Percentiles rank a stretch among this genome's conserved stretches.
Evolutionary conservation across 75 land plant genomes (phyloP).

Genomic region (Azolla pinnata): DNA sequence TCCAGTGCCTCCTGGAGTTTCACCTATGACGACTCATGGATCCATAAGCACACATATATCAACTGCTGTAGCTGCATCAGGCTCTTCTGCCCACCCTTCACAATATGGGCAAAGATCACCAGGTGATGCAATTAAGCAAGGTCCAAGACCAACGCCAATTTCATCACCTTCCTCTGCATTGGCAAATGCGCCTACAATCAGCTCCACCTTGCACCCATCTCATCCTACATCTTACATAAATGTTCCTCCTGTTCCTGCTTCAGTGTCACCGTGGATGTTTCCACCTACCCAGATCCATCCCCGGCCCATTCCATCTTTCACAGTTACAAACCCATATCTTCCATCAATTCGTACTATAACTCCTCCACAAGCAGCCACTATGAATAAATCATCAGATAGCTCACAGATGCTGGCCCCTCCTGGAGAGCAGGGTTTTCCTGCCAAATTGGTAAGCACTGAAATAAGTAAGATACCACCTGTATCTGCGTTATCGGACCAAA

Average conservation of each 20-base stretch:
- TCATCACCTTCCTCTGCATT: constrained; percentile 1
- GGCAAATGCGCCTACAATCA: constrained; percentile 9
- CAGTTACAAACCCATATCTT: constrained; percentile 8
- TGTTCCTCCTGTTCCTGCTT: constrained; percentile 9
- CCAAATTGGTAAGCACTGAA: background rate
- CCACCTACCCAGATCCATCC: constrained; percentile 11
- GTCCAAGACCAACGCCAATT: constrained; percentile 3
- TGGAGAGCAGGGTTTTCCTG: constrained; percentile 5
- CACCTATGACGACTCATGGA: constrained; percentile 7
- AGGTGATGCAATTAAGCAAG: background rate
- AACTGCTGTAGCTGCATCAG: constrained; percentile 2
- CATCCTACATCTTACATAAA: constrained; percentile 5
- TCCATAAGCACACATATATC: constrained; percentile 14
- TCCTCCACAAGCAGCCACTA: constrained; percentile 1
- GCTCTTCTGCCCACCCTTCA: too few relatives aligned
- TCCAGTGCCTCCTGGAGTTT: constrained; percentile 16
- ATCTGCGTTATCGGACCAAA: background rate
- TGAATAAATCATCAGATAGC: constrained; percentile 6
- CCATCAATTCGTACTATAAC: constrained; percentile 6
- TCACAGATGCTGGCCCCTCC: constrained; percentile 6
- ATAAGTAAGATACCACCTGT: background rate
- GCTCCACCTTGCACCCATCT: background rate
- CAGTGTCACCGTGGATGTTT: constrained; percentile 7
- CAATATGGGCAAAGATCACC: too few relatives aligned
- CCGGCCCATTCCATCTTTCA: constrained; percentile 2